Conservation (phyloP, 768 basidiomycete genomes). For the Dentipellis sp. region DNA sequence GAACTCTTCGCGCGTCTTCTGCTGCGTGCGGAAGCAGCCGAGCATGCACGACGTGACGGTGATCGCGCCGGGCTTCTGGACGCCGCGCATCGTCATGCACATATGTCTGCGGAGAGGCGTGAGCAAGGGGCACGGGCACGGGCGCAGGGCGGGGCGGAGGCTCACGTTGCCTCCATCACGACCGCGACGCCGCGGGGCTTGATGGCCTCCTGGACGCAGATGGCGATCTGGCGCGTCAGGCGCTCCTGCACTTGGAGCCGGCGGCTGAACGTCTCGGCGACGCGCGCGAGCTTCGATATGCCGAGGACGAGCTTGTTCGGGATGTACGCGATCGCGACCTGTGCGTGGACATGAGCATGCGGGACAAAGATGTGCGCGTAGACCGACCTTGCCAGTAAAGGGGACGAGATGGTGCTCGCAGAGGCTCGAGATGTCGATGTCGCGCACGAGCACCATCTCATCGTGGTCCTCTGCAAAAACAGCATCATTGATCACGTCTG, state of each 20-base stretch:
- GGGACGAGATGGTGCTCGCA: slow-evolving; percentile 99
- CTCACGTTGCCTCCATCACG: slow-evolving; percentile 97
- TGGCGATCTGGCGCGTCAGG: slow-evolving; percentile 93
- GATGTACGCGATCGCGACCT: slow-evolving; percentile 98
- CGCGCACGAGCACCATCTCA: slow-evolving; percentile 97
- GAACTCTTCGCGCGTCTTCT: slow-evolving; percentile 98
- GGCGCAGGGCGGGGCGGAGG: slow-evolving; percentile 13
- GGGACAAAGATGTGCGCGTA: neutral
- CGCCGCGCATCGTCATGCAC: slow-evolving; percentile 99
- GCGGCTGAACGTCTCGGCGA: slow-evolving; percentile 95
- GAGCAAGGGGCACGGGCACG: slow-evolving; percentile 8
- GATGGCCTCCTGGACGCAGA: slow-evolving; percentile 98
- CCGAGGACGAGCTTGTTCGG: slow-evolving; percentile 92
- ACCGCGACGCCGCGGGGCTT: slow-evolving; percentile 97
- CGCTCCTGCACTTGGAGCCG: slow-evolving; percentile 97
- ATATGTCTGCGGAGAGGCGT: slow-evolving; percentile 55
- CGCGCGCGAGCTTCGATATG: slow-evolving; percentile 90
- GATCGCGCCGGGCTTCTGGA: slow-evolving; percentile 94
- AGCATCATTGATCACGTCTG: slow-evolving; percentile 98
- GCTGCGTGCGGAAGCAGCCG: slow-evolving; percentile 96
- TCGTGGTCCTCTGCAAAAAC: slow-evolving; percentile 99
- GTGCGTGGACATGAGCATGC: neutral
- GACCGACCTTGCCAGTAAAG: slow-evolving; percentile 87
- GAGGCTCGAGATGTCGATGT: slow-evolving; percentile 94
- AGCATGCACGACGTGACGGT: slow-evolving; percentile 98